Conservation (phyloP, 139 green algal species). For the Coelastrella sp. region DNA sequence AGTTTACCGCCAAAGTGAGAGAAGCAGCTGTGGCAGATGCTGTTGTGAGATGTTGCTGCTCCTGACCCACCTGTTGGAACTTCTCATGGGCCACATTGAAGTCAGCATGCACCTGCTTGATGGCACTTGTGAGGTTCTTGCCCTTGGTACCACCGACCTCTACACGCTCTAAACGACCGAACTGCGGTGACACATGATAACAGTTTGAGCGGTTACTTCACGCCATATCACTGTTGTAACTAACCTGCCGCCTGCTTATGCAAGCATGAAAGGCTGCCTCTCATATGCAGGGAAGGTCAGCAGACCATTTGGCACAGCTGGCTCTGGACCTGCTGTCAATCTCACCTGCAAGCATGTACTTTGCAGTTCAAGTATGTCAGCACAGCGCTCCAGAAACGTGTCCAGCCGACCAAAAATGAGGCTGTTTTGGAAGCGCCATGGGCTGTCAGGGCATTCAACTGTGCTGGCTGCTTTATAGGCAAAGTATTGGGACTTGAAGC, state of each 20-base stretch:
- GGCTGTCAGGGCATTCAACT: slow-evolving; percentile 72
- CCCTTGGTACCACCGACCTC: slow-evolving; percentile 90
- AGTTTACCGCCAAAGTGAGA: too few species aligned
- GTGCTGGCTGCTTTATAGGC: slow-evolving; percentile 74
- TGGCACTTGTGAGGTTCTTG: slow-evolving; percentile 52
- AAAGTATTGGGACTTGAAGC: slow-evolving; percentile 92
- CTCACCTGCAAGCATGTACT: slow-evolving; percentile 77
- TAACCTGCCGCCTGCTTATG: too few species aligned
- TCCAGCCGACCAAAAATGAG: slow-evolving; percentile 87
- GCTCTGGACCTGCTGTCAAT: too few species aligned
- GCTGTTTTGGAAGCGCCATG: slow-evolving; percentile 89
- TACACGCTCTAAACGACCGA: slow-evolving; percentile 88
- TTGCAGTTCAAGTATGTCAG: slow-evolving; percentile 88
- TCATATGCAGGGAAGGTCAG: too few species aligned
- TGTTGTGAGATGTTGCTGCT: not conserved
- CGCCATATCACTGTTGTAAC: not conserved
- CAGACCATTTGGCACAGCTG: too few species aligned
- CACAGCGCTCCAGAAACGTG: slow-evolving; percentile 82
- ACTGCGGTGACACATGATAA: slow-evolving; percentile 76
- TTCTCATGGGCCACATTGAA: slow-evolving; percentile 79
- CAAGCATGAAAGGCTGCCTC: too few species aligned
- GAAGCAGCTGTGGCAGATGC: not conserved
- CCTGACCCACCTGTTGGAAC: slow-evolving; percentile 71
- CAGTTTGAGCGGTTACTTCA: not conserved
- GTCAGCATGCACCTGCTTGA: slow-evolving; percentile 83